Base-by-base conservation (phyloP, 208 protist species). In the Leishmania gerbilli region DNA sequence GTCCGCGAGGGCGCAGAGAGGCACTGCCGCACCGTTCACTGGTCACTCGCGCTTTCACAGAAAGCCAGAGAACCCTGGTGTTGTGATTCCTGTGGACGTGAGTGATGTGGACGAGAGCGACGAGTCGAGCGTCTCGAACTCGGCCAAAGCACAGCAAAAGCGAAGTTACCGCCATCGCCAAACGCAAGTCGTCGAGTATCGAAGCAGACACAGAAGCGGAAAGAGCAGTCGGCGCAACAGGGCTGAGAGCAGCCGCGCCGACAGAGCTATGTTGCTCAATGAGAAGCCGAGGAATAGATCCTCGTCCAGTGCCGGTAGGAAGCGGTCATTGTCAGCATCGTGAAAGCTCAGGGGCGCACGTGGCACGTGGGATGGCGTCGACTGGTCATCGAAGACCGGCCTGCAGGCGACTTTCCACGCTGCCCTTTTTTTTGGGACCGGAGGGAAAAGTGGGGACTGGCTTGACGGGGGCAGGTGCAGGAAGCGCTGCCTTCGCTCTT, bases 351-450 rank as follows among this genome's bases (percentile, higher is more conserved):
- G 79, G 58, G 60, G 53, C 55, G 72, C 53, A 5, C 79, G 75
- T 7, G 74, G 76, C 49, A 74, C 81, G 49, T 91, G 88, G 84
- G 86, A 88, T 77, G 88, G 88, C 74, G 87, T 90, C 21, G 87
- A 88, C 51, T 8, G 13, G 34, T 74, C 69, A 74, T 55, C 3
- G 8, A 68, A 68, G 31, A 40, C 31, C 15, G 62, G 31, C 62
- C 62, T 68, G 58, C 58, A 27, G 27, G 24, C 58, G 58, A 64
- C 58, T 1, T 68, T 21, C 31, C 13, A 40, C 31, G 62, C 27
- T 68, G 15, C 31, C 31, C 3, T 68, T 68, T 68, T 24, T 68
- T 37, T 21, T n/a, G n/a, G 3, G 8, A 34, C 15, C 62, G 31
- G 31, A 11, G 31, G 31, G 31, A 40, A 68, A 64, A 31, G 58